These are phyloP conservation scores for Stagonosporopsis tanaceti DNA, from an alignment of 2,329 filamentous ascomycete genomes.

Conservation along the genomic window DNA sequence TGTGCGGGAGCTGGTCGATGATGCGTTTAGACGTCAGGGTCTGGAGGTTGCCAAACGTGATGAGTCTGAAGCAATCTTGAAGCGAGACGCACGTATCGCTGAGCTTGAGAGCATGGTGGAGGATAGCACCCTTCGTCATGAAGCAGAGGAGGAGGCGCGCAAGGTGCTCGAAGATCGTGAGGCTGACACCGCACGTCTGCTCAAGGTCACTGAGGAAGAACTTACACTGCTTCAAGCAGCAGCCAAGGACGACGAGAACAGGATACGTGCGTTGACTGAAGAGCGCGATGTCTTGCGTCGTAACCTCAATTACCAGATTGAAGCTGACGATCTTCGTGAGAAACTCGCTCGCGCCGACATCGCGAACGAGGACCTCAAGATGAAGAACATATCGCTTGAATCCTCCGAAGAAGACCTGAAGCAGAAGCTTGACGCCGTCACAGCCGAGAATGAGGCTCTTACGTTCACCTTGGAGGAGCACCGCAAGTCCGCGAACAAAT, in stretches of 20 bases:
- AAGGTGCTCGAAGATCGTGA: conserved; percentile 55
- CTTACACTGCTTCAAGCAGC: conserved; percentile 55
- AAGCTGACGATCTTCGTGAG: conserved; percentile 57
- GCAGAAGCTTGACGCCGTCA: conserved; percentile 61
- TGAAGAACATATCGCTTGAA: conserved; percentile 41
- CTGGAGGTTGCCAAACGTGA: conserved; percentile 40
- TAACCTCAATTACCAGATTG: conserved; percentile 50
- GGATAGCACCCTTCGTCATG: conserved; percentile 44
- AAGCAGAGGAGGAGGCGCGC: conserved; percentile 54
- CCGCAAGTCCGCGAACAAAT: conserved; percentile 65
- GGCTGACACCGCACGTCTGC: conserved; percentile 52
- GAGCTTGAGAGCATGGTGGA: conserved; percentile 48
- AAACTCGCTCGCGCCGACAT: conserved; percentile 61
- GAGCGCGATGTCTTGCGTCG: conserved; percentile 52
- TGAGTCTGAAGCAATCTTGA: conserved; percentile 40
- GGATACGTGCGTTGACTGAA: conserved; percentile 53
- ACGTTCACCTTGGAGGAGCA: conserved; percentile 71
- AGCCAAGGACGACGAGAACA: conserved; percentile 53
- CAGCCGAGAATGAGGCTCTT: conserved; percentile 67
- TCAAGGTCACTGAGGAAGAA: conserved; percentile 61
- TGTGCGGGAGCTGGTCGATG: conserved; percentile 46
- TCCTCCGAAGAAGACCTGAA: conserved; percentile 57
- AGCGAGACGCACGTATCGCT: conserved; percentile 45
- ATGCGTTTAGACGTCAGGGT: conserved; percentile 47
- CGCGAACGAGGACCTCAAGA: conserved; percentile 67